Percentiles rank a stretch among this genome's conserved stretches.
Conservation (phyloP, 768 basidiomycete species). For the Auriscalpium vulgare region DNA sequence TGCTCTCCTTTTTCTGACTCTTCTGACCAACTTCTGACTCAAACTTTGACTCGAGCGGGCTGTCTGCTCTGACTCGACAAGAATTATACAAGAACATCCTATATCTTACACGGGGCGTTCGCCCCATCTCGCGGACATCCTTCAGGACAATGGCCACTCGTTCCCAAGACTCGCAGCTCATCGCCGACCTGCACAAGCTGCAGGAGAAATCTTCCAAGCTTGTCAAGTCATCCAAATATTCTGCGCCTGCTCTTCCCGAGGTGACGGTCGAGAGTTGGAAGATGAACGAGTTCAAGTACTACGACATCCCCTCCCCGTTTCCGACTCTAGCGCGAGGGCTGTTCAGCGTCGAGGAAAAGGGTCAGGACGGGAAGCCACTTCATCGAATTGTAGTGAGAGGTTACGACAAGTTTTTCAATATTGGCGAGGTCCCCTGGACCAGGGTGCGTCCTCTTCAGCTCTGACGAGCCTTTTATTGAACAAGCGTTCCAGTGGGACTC, state of each 20-base stretch:
- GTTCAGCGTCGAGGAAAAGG: constrained; percentile 52
- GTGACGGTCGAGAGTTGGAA: constrained; percentile 80
- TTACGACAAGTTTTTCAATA: constrained; percentile 99
- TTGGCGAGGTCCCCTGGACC: constrained; percentile 94
- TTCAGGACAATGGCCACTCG: no score
- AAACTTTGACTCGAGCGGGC: no score
- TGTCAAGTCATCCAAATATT: constrained; percentile 48
- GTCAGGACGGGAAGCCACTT: constrained; percentile 25
- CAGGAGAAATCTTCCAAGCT: constrained; percentile 56
- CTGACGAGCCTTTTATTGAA: background rate
- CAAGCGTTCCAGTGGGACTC: constrained; percentile 57
- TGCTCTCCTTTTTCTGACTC: no score
- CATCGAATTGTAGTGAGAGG: constrained; percentile 77
- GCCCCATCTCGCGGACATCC: no score
- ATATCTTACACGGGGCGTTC: no score
- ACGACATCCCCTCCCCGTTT: constrained; percentile 82
- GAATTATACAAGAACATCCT: no score
- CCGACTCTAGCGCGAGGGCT: constrained; percentile 92
- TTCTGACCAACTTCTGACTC: no score
- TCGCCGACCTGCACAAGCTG: constrained; percentile 43
- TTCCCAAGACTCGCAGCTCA: constrained; percentile 47
- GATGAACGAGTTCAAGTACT: constrained; percentile 96
- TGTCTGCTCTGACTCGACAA: no score
- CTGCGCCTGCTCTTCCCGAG: constrained; percentile 46
- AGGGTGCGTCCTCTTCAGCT: constrained; percentile 47